Evolutionary conservation across 768 basidiomycete genomes (phyloP).

Genomic region (Russula olivacea): DNA sequence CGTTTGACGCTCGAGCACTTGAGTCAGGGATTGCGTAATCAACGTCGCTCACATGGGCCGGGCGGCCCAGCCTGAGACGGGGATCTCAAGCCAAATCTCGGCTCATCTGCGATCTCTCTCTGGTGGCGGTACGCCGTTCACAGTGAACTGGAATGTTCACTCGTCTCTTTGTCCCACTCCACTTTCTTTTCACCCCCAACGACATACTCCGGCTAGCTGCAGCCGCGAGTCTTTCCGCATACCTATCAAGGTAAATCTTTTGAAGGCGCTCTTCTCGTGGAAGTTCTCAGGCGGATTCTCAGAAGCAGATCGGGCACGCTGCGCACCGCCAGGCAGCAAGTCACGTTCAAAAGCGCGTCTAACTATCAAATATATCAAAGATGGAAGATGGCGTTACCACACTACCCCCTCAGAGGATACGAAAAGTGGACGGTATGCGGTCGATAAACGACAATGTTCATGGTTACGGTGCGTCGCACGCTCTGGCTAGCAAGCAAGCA

Average conservation of each 20-base stretch:
- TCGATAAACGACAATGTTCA: slow-evolving; percentile 18
- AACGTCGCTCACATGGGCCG: not conserved
- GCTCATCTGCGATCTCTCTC: not conserved
- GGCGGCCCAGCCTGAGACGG: not conserved
- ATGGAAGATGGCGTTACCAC: slow-evolving; percentile 1
- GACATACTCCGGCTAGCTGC: not conserved
- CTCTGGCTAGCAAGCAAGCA: not conserved
- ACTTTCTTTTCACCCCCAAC: not conserved
- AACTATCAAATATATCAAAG: slow-evolving; percentile 1
- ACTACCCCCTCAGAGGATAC: not conserved
- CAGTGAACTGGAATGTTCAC: not conserved
- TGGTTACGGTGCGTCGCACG: slow-evolving; percentile 7
- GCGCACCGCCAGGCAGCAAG: slow-evolving; percentile 11
- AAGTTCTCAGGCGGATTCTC: not conserved
- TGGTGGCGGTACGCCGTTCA: not conserved
- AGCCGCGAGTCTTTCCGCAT: not conserved
- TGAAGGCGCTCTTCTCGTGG: not conserved
- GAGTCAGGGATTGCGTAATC: not conserved
- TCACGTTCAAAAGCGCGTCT: slow-evolving; percentile 1
- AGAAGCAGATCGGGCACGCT: slow-evolving; percentile 16
- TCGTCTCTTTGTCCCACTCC: not conserved
- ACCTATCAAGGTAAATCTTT: slow-evolving; percentile 1
- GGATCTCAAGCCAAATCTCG: slow-evolving; percentile 12
- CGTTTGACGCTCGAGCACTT: no score
- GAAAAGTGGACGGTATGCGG: slow-evolving; percentile 8